Base-by-base conservation (phyloP, 768 basidiomycete genomes). In the Hericium rajendrae region DNA sequence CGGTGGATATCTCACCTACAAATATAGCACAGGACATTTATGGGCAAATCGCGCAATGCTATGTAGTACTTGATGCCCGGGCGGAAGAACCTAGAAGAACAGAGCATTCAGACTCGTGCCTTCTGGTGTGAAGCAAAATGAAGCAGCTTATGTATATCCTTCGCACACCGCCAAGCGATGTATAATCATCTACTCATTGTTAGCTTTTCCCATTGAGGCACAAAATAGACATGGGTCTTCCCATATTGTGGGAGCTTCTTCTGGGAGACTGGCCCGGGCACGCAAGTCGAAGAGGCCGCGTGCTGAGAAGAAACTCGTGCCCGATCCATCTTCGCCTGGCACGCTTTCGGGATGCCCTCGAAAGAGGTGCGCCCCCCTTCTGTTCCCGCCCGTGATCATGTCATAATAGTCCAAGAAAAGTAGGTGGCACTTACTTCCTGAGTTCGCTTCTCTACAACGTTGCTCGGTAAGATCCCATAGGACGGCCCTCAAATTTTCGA, bases 201-300 rank as follows among this genome's bases (percentile, higher is more conserved):
- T 26, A 26, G 26, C 26, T 3, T 26, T 26, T 26, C 26, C 5
- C 26, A 26, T 26, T 26, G 26, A 26, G 26, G 26, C 26, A 26
- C 26, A 26, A 26, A 26, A 26, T 13, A 51, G 52, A 53, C 52
- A 22, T 22, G 15, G 37, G 37, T 9, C 52, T 53, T 53, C 52
- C 52, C 52, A 18, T 22, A 53, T 53, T 53, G 15, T 39, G 37
- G 52, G 28, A 32, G 52, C 52, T 53, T 53, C 51, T 37, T n/a
- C 38, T 37, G 51, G 51, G 51, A 53, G 32, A 53, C 37, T 26
- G 11, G 16, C 37, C 8, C 16, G 22, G 18, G 12, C 32, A 38
- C 38, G 52, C 4, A 38, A 18, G 52, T 53, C 22, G 15, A 37
- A 51, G 50, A 51, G 52, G 52, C 52, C 52, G 43, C 43, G 43